These are phyloP conservation scores for Inga laurina DNA, from an alignment of 306 rosid species.

Conservation along the genomic window DNA sequence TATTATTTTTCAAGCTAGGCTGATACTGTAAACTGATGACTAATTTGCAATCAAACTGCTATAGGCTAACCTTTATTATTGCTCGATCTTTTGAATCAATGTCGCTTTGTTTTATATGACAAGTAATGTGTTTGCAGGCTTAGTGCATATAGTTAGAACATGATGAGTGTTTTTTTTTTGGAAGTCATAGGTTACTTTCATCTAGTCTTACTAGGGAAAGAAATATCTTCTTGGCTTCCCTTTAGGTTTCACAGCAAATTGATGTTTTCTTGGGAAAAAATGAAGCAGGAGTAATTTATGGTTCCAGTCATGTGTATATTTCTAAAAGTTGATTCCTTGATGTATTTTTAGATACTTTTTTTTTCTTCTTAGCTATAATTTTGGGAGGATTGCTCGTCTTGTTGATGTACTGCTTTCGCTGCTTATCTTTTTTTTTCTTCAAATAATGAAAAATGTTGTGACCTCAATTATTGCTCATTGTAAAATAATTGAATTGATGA, in stretches of 20 bases:
- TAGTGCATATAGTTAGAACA: not conserved
- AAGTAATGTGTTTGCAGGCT: not conserved
- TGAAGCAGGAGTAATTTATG: not conserved
- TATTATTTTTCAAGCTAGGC: slow-evolving; percentile 1
- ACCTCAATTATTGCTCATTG: slow-evolving; percentile 10
- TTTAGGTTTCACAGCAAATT: not conserved
- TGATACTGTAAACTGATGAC: slow-evolving; percentile 3
- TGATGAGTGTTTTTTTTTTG: not conserved
- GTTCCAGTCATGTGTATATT: not conserved
- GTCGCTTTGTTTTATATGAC: not conserved
- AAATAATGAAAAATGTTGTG: not conserved
- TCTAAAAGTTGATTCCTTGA: not conserved
- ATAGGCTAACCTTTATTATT: not conserved
- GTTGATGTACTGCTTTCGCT: not conserved
- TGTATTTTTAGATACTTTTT: not conserved
- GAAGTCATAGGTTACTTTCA: not conserved
- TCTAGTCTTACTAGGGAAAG: not conserved
- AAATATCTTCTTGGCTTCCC: not conserved
- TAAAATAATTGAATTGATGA: slow-evolving; percentile 14
- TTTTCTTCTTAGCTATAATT: not conserved
- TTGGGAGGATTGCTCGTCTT: not conserved
- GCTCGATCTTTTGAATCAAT: not conserved
- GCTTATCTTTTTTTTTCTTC: not conserved
- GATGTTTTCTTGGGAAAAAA: not conserved
- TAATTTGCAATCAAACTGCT: slow-evolving; percentile 18